Base-by-base conservation (phyloP, 2,329 filamentous ascomycete species). In the Acephala macrosclerotiorum region DNA sequence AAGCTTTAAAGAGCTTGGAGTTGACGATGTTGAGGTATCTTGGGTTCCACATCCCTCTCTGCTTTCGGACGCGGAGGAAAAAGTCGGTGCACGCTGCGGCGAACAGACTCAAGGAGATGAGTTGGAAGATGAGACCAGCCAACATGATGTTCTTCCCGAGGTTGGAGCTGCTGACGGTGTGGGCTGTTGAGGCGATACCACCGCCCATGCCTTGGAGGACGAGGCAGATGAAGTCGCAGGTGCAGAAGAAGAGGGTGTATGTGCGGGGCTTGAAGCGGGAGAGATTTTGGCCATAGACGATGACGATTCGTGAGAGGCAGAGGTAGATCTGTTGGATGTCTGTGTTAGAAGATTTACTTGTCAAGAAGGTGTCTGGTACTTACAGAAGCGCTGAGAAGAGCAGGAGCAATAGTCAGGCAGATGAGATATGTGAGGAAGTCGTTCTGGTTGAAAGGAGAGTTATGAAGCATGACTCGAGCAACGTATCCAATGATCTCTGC, bases 401-500 rank as follows among this genome's bases (percentile, higher is more conserved):
- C 72, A 2, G 73, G 74, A 7, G 72, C 72, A 25, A 75, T 75
- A 0, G 72, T 75, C 14, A 89, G 79, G 4, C 81, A 83, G 35
- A 89, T 82, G 75, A 89, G 87, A 68, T 89, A 85, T 55, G 85
- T 82, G 75, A 88, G 77, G 77, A 89, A 89, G 66, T 83, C 81
- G 61, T 77, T 67, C 16, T 79, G 72, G 75, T 85, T 78, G 83
- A 84, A 90, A 3, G 86, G 85, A 76, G 87, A 86, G 53, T 76
- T 56, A 72, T 83, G 76, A 49, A 89, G 80, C 25, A 83, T 77
- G 51, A 83, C 77, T 60, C 87, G 83, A 20, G 81, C 83, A 56
- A 83, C 74, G 75, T 88, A 88, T 66, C 86, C 86, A 14, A 83
- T 78, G 11, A 82, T 77, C 75, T 88, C 86, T 26, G 71, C 63